Percentiles rank a stretch among this genome's conserved stretches.
These are phyloP conservation scores for Nicotiana obtusifolia DNA, from an alignment of 257 asterid genomes.

Conservation along the genomic window DNA sequence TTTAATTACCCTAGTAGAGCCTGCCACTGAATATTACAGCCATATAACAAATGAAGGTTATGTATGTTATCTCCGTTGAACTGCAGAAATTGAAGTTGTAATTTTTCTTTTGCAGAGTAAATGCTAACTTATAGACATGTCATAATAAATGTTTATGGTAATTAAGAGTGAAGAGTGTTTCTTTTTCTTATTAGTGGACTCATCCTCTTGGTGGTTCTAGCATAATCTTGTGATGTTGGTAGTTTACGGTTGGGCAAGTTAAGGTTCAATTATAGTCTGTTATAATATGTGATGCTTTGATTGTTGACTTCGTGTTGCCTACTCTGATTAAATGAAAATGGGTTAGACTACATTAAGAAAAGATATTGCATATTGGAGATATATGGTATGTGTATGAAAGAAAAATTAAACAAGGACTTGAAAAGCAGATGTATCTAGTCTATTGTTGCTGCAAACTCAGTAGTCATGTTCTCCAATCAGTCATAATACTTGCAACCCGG, in stretches of 20 bases:
- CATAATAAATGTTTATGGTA: background rate
- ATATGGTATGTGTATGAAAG: background rate
- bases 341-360: background rate
- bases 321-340: background rate
- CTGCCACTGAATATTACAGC: background rate
- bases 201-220: background rate
- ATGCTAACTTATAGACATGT: background rate
- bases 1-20: background rate
- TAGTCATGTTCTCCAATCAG: background rate
- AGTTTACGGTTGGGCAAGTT: background rate
- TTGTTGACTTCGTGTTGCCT: background rate
- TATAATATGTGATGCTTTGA: background rate
- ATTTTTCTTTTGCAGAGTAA: background rate
- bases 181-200: background rate
- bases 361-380: background rate
- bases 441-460: background rate
- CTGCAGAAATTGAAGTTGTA: background rate
- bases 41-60: background rate
- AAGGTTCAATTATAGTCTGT: background rate
- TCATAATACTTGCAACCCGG: background rate
- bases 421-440: background rate
- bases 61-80: background rate
- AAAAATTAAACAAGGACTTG: background rate
- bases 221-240: background rate
- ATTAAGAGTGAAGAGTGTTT: background rate